A percentile compares a stretch with the other conserved stretches of the same genome.
These are phyloP conservation scores for Cyberlindnera nakhonratchasimensis DNA, from an alignment of 805 yeast genomes.

Conservation along the genomic window DNA sequence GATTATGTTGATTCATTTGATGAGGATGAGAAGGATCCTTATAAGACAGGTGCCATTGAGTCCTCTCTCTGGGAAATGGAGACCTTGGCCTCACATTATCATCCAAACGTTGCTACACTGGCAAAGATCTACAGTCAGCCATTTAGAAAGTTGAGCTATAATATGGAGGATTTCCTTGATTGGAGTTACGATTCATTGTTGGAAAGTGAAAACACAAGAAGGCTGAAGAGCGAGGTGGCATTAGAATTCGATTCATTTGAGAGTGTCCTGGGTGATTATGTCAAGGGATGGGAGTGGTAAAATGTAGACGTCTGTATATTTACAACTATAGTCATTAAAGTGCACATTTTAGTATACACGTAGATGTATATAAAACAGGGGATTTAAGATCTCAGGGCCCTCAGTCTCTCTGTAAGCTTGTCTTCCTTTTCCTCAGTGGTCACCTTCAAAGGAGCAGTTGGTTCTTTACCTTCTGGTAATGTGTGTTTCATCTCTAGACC, in stretches of 20 bases:
- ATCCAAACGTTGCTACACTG: constrained; percentile 90
- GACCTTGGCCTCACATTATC: constrained; percentile 77
- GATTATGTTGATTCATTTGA: constrained; percentile 64
- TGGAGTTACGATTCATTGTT: constrained; percentile 74
- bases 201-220: constrained; percentile 61
- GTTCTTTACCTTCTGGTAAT: constrained; percentile 42
- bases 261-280: constrained; percentile 25
- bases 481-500: constrained; percentile 91
- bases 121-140: constrained; percentile 89
- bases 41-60: constrained; percentile 70
- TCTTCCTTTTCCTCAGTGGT: constrained; percentile 78
- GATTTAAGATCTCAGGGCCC: constrained; percentile 60
- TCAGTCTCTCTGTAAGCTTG: constrained; percentile 76
- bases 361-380: not conserved
- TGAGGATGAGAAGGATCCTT: constrained; percentile 64
- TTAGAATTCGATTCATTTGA: constrained; percentile 59
- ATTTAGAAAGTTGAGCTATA: constrained; percentile 79
- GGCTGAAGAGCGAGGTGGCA: constrained; percentile 68
- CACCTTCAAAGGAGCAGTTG: constrained; percentile 52
- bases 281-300: constrained; percentile 28
- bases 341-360: not conserved
- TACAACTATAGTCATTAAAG: not conserved
- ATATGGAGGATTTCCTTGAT: constrained; percentile 91
- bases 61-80: constrained; percentile 94
- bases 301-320: not conserved